Evolutionary conservation across 179 eudicot genomes (phyloP), one percentile per base, ranked within the genome.

Genomic region (Camellia oleifera): DNA sequence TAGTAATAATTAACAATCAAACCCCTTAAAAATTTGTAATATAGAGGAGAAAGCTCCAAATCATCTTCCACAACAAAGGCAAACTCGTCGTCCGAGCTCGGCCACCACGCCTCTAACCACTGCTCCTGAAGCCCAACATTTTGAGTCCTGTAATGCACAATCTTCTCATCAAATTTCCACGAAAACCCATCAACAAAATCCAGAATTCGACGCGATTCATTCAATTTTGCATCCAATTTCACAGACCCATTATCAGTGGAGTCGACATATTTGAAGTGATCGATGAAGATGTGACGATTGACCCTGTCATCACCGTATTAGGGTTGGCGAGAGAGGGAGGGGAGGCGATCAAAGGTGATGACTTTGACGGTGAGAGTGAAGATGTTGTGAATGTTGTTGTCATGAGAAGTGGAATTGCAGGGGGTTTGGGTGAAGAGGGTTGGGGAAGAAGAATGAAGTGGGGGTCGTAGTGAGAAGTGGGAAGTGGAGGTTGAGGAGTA

Each of bases 31-130:
- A 97, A 88, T 83, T 73, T 78, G 77, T 90, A 94, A 87, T 91
- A 97, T 76, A 94, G 77, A 12, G 90, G 91, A 0, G 99, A 92
- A 81, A 97, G 85, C 83, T 92, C 97, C 81, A 94, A 80, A 90
- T 97, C 99, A 81, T 97, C 99, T 81, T 97, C 99, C 13, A 97
- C 94, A 79, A 97, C 95, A 82, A 97, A 97, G 2, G 88, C 98
- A 86, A 96, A 94, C 82, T 94, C 98, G 66, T 94, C 81, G 82
- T 97, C 97, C 1, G 88, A 82, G 14, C 67, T 46, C 11, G 99
- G 99, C 98, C 98, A 97, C 99, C 98, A 97, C 2, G 99, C 91
- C 81, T 97, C 98, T 54, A 97, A 74, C 99, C 99, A 97, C 84
- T 97, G 98, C 5, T 95, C 97, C 81, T 94, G 98, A 60, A 97